A percentile compares a stretch with the other conserved stretches of the same genome.
Evolutionary conservation across 768 basidiomycete species (phyloP).

Genomic region (Mycena amicta): DNA sequence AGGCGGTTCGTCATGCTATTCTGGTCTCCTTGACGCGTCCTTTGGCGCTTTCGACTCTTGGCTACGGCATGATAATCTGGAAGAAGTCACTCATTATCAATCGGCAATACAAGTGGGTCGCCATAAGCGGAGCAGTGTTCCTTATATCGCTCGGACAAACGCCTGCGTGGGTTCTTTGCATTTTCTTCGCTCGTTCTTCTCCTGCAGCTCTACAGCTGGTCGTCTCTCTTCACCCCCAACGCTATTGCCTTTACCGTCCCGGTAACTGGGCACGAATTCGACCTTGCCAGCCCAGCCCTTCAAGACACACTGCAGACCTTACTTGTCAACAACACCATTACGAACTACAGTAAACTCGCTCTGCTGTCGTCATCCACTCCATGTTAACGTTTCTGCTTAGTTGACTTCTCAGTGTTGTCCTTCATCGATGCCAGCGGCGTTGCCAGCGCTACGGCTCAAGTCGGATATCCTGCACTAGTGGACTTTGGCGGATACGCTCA

Average conservation of each 20-base stretch:
- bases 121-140: not conserved
- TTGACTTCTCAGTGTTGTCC: no score
- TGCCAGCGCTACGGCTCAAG: not conserved
- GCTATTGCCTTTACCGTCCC: not conserved
- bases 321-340: not conserved
- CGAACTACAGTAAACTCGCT: constrained; percentile 3
- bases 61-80: constrained; percentile 5
- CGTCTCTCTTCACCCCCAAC: constrained; percentile 13
- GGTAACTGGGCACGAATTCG: constrained; percentile 4
- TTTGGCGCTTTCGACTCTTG: constrained; percentile 1
- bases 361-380: no score
- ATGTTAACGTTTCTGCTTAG: no score
- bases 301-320: not conserved
- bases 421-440: constrained; percentile 1
- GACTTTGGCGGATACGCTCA: constrained; percentile 1
- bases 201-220: not conserved
- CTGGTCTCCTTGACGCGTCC: constrained; percentile 2
- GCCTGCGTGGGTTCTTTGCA: not conserved
- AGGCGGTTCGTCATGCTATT: constrained; percentile 3
- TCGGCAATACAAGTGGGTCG: constrained; percentile 1
- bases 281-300: not conserved
- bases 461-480: not conserved
- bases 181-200: not conserved
- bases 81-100: not conserved
- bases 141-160: constrained; percentile 7